Conservation (phyloP, 139 green algal species). For the Microglena sp. region DNA sequence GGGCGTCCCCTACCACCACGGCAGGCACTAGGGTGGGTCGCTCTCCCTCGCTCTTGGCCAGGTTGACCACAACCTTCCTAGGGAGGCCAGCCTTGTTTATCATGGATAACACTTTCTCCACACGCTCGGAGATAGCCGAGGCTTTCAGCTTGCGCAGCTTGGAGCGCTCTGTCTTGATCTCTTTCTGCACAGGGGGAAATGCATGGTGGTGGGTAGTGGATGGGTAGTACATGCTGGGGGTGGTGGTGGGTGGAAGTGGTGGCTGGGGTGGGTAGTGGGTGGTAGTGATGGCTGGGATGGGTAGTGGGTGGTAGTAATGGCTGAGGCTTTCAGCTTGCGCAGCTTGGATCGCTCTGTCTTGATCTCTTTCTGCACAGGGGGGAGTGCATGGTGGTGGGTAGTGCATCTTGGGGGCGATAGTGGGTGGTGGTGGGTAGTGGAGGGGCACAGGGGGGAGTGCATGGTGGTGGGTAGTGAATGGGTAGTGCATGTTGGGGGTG, state of each 20-base stretch:
- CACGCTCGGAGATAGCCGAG: background rate
- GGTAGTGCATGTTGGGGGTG: background rate
- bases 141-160: conserved; percentile 8
- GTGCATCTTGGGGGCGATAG: too few relatives aligned
- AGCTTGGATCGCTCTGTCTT: conserved; percentile 5
- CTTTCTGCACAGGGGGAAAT: background rate
- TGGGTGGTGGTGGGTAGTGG: too few relatives aligned
- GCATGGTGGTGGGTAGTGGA: too few relatives aligned
- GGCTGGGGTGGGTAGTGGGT: too few relatives aligned
- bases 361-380: background rate
- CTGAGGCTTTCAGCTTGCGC: background rate
- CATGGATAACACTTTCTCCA: too few relatives aligned
- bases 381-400: too few relatives aligned
- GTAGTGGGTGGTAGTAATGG: too few relatives aligned
- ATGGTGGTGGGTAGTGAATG: background rate
- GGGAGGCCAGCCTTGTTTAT: too few relatives aligned
- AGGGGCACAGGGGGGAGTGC: too few relatives aligned
- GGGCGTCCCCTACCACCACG: conserved; percentile 23
- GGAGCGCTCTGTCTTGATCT: background rate
- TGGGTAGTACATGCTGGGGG: too few relatives aligned
- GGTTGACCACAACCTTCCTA: conserved; percentile 49
- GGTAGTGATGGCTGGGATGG: too few relatives aligned
- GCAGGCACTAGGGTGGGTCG: conserved; percentile 35
- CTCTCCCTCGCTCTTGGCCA: conserved; percentile 20
- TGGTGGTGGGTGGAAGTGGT: too few relatives aligned